Percentiles rank a stretch among this genome's conserved stretches.
Evolutionary conservation across 805 yeast genomes (phyloP).

Genomic region (Schwanniomyces yamadae): DNA sequence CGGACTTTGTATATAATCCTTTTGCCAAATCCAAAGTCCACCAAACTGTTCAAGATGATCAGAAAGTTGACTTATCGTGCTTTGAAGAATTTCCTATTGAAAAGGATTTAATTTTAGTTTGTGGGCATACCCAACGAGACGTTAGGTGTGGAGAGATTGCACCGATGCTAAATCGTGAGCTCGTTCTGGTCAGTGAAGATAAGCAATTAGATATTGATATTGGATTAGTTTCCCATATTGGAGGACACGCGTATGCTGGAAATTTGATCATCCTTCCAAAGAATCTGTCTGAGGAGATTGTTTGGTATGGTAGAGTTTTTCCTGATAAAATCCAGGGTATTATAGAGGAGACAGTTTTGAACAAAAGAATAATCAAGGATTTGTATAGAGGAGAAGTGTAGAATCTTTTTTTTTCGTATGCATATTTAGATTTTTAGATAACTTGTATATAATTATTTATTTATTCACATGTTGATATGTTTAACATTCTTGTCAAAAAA

Average conservation of each 20-base stretch:
- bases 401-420: not conserved
- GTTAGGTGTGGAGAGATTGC: conserved; percentile 67
- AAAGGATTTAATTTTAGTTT: conserved; percentile 47
- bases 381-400: conserved; percentile 50
- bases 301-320: conserved; percentile 78
- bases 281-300: conserved; percentile 39
- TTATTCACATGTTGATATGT: too few species aligned
- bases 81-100: conserved; percentile 12
- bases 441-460: too few species aligned
- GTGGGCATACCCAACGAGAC: conserved; percentile 69
- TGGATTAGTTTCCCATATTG: conserved; percentile 71
- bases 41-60: not conserved
- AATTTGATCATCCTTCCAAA: conserved; percentile 58
- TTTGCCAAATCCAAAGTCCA: conserved; percentile 9
- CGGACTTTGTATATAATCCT: conserved; percentile 24
- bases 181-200: conserved; percentile 37
- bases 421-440: too few species aligned
- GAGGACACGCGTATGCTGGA: conserved; percentile 88
- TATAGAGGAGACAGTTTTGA: conserved; percentile 51
- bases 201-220: conserved; percentile 37
- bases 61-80: not conserved
- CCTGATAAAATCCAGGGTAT: conserved; percentile 69
- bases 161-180: conserved; percentile 54
- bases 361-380: conserved; percentile 51
- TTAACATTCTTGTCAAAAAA: too few species aligned